Percentiles rank a stretch among this genome's conserved stretches.
Conservation (phyloP, 2,329 filamentous ascomycete genomes). For the Fusarium sp. region DNA sequence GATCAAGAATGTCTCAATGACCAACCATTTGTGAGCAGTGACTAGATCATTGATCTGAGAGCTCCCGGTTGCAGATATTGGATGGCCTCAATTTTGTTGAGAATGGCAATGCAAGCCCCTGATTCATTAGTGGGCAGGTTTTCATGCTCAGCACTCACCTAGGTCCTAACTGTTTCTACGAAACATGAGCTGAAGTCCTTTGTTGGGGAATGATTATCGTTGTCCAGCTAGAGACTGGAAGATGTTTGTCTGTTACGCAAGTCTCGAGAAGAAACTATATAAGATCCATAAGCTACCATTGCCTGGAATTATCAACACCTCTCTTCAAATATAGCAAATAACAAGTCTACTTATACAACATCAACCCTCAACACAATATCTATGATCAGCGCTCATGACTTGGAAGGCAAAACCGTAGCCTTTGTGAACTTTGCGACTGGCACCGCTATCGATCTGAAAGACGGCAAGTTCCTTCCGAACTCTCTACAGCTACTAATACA, state of each 20-base stretch:
- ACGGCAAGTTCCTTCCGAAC: not conserved
- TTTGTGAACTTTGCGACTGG: not conserved
- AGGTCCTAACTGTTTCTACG: accelerated
- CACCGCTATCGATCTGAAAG: not conserved
- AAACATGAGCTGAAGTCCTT: not conserved
- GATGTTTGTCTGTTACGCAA: too few relatives aligned
- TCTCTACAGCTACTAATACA: accelerated
- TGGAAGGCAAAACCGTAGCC: not conserved
- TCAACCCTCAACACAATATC: not conserved
- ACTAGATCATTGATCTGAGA: accelerated
- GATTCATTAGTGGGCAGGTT: not conserved
- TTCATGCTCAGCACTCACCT: accelerated
- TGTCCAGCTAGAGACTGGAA: accelerated
- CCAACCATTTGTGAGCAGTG: not conserved
- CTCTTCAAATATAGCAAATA: not conserved
- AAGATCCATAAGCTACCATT: too few relatives aligned
- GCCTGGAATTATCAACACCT: too few relatives aligned
- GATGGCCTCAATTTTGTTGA: not conserved
- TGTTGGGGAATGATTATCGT: accelerated
- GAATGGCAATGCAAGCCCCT: accelerated
- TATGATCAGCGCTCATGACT: not conserved
- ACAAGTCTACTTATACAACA: accelerated
- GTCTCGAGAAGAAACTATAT: too few relatives aligned
- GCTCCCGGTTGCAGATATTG: not conserved
- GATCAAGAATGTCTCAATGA: not conserved